These are phyloP conservation scores for Hyaloscypha hepaticicola DNA, from an alignment of 495 filamentous ascomycete species.

Conservation along the genomic window DNA sequence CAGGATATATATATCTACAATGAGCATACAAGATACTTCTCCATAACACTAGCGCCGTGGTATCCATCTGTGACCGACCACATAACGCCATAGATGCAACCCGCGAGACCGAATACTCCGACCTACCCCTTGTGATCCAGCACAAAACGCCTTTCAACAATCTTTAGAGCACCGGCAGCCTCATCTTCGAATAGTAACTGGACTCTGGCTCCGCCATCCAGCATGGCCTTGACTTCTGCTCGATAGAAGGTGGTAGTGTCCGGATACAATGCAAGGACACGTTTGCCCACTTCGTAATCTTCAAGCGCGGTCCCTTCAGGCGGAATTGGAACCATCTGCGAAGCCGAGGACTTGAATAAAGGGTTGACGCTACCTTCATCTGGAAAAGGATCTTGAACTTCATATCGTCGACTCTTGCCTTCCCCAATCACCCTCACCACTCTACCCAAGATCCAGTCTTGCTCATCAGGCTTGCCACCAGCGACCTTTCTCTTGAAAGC, in stretches of 20 bases:
- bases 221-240: conserved; percentile 83
- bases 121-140: conserved; percentile 58
- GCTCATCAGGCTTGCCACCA: conserved; percentile 57
- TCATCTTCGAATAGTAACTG: conserved; percentile 82
- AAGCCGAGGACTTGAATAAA: conserved; percentile 75
- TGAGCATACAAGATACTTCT: neutral
- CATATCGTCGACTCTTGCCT: conserved; percentile 85
- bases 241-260: conserved; percentile 97
- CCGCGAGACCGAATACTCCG: neutral
- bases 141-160: conserved; percentile 75
- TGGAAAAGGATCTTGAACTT: conserved; percentile 90
- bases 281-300: conserved; percentile 74
- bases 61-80: neutral
- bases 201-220: conserved; percentile 46
- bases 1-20: neutral
- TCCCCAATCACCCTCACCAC: conserved; percentile 83
- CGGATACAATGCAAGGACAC: conserved; percentile 80
- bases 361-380: conserved; percentile 69
- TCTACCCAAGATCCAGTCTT: conserved; percentile 85
- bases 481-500: conserved; percentile 81
- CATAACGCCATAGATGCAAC: neutral
- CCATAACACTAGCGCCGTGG: neutral
- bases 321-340: conserved; percentile 83
- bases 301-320: conserved; percentile 54
- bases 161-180: conserved; percentile 76